Evolutionary conservation across 768 basidiomycete genomes (phyloP).

Genomic region (Lyophyllum shimeji): DNA sequence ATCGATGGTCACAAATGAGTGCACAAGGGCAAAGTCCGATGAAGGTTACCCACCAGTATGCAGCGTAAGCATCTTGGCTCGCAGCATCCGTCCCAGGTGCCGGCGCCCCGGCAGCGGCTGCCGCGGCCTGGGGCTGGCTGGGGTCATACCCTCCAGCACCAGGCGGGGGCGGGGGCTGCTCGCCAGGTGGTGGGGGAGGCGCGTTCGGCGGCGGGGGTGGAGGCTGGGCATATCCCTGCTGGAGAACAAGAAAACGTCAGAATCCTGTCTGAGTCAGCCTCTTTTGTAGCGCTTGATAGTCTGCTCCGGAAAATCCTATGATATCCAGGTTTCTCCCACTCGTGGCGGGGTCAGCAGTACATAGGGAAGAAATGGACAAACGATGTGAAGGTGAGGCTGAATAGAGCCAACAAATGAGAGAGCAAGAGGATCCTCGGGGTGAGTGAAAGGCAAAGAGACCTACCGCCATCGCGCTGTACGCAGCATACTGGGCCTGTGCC

Average conservation of each 20-base stretch:
- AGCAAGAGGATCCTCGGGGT: background rate
- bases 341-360: background rate
- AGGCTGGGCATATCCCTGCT: constrained; percentile 34
- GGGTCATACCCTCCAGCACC: constrained; percentile 37
- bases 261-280: background rate
- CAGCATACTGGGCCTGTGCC: constrained; percentile 78
- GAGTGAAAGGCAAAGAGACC: constrained; percentile 22
- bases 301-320: background rate
- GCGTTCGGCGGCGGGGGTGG: constrained; percentile 53
- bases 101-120: constrained; percentile 30
- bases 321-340: background rate
- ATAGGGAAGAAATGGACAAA: background rate
- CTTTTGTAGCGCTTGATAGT: background rate
- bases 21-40: background rate
- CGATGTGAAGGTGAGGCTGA: background rate
- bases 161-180: constrained; percentile 41
- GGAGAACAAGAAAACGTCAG: background rate
- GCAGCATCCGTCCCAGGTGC: constrained; percentile 41
- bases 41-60: constrained; percentile 52
- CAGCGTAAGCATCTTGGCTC: constrained; percentile 46
- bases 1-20: background rate
- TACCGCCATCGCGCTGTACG: constrained; percentile 63
- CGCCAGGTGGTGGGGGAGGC: constrained; percentile 55
- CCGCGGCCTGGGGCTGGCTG: constrained; percentile 22
- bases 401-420: background rate